Percentiles rank a stretch among this genome's conserved stretches.
phyloP scores from a whole-genome alignment of 2,329 filamentous ascomycete species.

The Apiospora hydei region DNA sequence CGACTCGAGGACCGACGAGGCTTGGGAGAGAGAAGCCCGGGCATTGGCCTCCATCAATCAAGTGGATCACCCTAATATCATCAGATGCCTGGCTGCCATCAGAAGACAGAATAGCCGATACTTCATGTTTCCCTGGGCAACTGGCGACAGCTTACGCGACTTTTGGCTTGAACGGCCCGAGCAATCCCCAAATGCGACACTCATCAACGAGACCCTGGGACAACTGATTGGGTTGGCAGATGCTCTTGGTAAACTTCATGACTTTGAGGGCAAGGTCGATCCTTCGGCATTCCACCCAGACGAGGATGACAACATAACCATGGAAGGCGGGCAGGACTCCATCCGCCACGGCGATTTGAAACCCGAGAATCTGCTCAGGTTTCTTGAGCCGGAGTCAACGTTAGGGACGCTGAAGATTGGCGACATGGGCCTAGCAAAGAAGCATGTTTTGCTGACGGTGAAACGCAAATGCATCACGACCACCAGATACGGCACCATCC shows the following conservation, averaged over 20 bases:
- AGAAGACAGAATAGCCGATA: constrained; percentile 24
- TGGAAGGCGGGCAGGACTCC: background rate
- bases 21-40: background rate
- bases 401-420: constrained; percentile 29
- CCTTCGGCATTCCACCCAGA: no score
- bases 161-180: constrained; percentile 29
- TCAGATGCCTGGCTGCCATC: constrained; percentile 27
- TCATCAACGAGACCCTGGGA: background rate
- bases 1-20: background rate
- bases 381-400: constrained; percentile 25
- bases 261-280: no score
- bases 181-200: constrained; percentile 25
- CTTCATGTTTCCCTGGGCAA: constrained; percentile 34
- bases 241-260: background rate
- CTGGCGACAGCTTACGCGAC: constrained; percentile 31
- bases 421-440: constrained; percentile 31
- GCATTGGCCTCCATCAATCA: background rate
- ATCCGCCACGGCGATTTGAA: background rate
- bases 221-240: background rate
- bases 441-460: constrained; percentile 25
- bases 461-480: background rate
- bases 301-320: background rate
- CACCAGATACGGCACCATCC: background rate
- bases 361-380: background rate
- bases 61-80: constrained; percentile 44